Base-by-base conservation (phyloP, 1,139 yeast species). In the Pichia sp. region DNA sequence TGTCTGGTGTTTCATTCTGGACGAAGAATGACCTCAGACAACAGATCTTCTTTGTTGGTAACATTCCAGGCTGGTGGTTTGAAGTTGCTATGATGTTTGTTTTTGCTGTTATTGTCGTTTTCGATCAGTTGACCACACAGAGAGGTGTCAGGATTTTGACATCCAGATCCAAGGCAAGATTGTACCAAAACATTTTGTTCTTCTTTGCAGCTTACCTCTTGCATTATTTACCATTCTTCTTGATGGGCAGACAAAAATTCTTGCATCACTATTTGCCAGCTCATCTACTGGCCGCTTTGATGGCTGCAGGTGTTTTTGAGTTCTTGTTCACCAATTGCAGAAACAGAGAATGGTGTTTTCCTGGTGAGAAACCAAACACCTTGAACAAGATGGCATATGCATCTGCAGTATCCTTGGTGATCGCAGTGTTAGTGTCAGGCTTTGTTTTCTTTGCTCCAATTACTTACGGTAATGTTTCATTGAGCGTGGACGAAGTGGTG, bases 181-280 rank as follows among this genome's bases (percentile, higher is more conserved):
- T 93, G 41, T 85, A 87, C 66, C 73, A 80, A 50, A 85, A 93
- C 19, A 63, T 86, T 45, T 86, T 94, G 11, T 93, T 86, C 66
- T 75, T 91, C 52, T 81, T 85, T 55, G 56, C 78, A 44, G 96
- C 94, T 12, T 91, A 96, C 91, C 67, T 77, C 27, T 73, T 87
- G 26, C 97, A 87, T 60, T 87, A 84, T 59, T 74, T 85, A 57
- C 96, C 96, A 45, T 87, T 88, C 69, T 88, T 73, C 64, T 67
- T 87, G 53, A 87, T 87, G 97, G 73, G 75, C 43, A 82, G 97
- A 65, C 96, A 88, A 63, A 82, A 84, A 59, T 87, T 88, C 64
- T 69, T 87, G 58, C 98, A 91, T 58, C 98, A 91, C 60, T 91
- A 91, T 59, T 66, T 91, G 50, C 98, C 99, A 26, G 98, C 98